Evolutionary conservation across 352 stramenopile genomes (phyloP), one percentile per base, ranked within the genome.

Genomic region (Hyaloperonospora arabidopsidis): DNA sequence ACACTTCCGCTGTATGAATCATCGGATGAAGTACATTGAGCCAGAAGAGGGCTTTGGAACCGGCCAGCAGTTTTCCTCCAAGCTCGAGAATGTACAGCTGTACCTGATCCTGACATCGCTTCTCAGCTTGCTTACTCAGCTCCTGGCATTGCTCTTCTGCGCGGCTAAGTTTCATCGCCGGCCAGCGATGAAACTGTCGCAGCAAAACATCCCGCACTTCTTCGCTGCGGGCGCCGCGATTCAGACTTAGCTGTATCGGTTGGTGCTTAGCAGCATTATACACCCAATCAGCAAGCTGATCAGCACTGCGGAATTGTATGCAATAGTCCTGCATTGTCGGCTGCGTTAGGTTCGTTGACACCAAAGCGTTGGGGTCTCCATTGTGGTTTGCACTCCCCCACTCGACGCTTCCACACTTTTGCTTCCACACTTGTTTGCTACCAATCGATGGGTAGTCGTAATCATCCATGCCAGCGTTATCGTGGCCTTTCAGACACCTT

Each of bases 101-200:
- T 14, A 70, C 59, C n/a, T 70, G 59, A 34, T 67, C 40, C 11
- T 49, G 39, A 12, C 63, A 68, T 23, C 29, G 32, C n/a, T 58
- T 18, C 21, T 67, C 23, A 1, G 46, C 50, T 10, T 48, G 2
- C 10, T 62, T 49, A 14, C 12, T 57, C 1, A 59, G 23, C 1
- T 29, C 34, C 1, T 54, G 35, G 34, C 23, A 70, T 25, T 23
- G 35, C 18, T 61, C 28, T 3, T 12, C 36, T 17, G 49, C 50
- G 6, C 32, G 32, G 25, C 25, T 8, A 19, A 68, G 45, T 15
- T 65, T 56, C n/a, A 18, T 45, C 21, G 55, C 59, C 1, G 63
- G 59, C 63, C 63, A 71, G 28, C 59, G 54, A 43, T 68, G 59
- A 15, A 71, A 71, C 54, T 59, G 47, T 23, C 34, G 46, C 34